Evolutionary conservation across 192 early-diverging fungal genomes (phyloP).

Genomic region (Podila epicladia): DNA sequence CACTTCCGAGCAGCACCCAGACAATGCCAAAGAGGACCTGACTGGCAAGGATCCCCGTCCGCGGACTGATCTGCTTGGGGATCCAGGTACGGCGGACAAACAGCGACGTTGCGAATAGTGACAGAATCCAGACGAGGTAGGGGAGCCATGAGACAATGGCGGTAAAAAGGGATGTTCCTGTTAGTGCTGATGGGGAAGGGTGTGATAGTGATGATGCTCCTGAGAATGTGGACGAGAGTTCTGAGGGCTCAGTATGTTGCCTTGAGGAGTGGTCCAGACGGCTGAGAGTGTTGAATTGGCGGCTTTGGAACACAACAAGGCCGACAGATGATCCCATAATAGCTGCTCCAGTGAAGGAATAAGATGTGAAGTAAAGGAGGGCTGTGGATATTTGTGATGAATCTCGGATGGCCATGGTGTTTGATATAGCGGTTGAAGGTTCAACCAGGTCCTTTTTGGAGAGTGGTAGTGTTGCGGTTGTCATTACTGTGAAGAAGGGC

Average conservation of each 20-base stretch:
- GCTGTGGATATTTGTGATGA: background rate
- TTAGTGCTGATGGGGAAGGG: background rate
- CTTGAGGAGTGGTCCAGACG: background rate
- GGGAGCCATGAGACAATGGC: constrained; percentile 10
- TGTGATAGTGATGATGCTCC: background rate
- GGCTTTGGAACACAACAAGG: constrained; percentile 16
- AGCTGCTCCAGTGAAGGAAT: constrained; percentile 10
- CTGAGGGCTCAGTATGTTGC: background rate
- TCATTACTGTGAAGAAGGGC: background rate
- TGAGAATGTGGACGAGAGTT: background rate
- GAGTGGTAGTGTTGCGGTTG: background rate
- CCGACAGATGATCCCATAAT: constrained; percentile 37
- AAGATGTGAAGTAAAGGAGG: constrained; percentile 12
- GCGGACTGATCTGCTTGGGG: constrained; percentile 1
- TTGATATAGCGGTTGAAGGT: background rate
- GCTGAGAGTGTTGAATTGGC: background rate
- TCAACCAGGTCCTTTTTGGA: background rate
- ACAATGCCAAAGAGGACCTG: constrained; percentile 18
- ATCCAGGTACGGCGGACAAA: background rate
- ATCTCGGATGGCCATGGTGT: background rate
- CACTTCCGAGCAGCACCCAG: constrained; percentile 19
- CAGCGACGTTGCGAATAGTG: constrained; percentile 1
- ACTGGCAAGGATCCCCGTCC: constrained; percentile 15
- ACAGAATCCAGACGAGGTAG: constrained; percentile 8
- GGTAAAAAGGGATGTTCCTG: background rate